phyloP scores from a whole-genome alignment of 225 moss, liverwort and hornwort genomes.

The Polytrichum formosum region DNA sequence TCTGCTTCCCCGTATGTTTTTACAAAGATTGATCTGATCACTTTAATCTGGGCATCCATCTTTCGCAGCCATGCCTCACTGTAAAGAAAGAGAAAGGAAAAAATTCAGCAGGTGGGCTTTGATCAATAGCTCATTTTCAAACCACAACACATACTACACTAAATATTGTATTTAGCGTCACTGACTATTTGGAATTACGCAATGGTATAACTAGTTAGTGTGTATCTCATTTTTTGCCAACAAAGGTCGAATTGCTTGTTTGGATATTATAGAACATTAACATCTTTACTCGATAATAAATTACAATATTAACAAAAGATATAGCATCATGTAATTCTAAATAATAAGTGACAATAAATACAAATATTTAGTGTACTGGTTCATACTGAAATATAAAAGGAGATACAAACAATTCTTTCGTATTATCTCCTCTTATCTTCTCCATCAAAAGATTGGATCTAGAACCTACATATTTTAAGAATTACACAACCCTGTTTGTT shows the following conservation, averaged over 20 bases:
- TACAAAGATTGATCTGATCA: slow-evolving; percentile 60
- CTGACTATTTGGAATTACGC: too few relatives aligned
- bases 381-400: background rate
- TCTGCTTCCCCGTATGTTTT: slow-evolving; percentile 69
- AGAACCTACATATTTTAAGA: background rate
- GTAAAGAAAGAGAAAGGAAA: slow-evolving; percentile 10
- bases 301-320: too few relatives aligned
- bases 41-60: slow-evolving; percentile 70
- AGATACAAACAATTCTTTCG: background rate
- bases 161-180: too few relatives aligned
- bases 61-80: slow-evolving; percentile 88
- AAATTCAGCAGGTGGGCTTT: background rate
- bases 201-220: too few relatives aligned
- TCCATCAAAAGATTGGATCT: too few relatives aligned
- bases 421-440: too few relatives aligned
- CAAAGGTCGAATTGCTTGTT: too few relatives aligned
- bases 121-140: background rate
- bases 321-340: too few relatives aligned
- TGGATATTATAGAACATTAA: too few relatives aligned
- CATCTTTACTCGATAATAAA: too few relatives aligned
- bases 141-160: background rate
- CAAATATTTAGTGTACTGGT: background rate
- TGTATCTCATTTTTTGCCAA: too few relatives aligned
- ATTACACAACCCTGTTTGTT: background rate
- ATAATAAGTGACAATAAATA: too few relatives aligned